Evolutionary conservation across 257 asterid genomes (phyloP), one percentile per base, ranked within the genome.

Genomic region (Plantago ovata): DNA sequence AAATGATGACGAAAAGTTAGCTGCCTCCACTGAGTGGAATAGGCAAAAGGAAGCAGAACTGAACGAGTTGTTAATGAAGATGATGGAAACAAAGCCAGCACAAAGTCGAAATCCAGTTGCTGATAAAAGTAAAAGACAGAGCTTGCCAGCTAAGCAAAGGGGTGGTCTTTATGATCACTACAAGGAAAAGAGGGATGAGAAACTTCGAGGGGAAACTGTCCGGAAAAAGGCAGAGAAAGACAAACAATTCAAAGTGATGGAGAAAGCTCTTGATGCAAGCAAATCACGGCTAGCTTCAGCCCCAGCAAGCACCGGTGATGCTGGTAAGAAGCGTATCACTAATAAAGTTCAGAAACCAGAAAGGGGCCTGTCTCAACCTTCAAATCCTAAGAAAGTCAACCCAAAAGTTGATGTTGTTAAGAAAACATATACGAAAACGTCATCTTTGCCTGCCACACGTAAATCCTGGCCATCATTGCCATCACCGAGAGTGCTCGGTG

Each of bases 31-130:
- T 38, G 95, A 89, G 75, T 93, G 99, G 99, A 77, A 79, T 72
- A 86, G 84, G 28, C 89, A 84, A 72, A 89, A 84, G 76, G 97
- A 93, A 79, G 95, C 90, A 62, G 97, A 93, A 71, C 75, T 89
- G 39, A 80, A 86, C 58, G 94, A 93, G 73, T 71, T 89, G 74
- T 72, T 93, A 53, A 79, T 69, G 73, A 86, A 84, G 80, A 93
- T 93, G 99, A 81, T 81, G 88, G 96, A 93, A 72, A 84, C 92
- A 9, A 89, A 83, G 75, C 90, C 96, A 36, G 80, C 65, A 32
- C 83, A 81, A 65, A 69, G 69, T 67, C 83, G 42, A 56, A 72
- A 56, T 46, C 69, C 40, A 23, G 66, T 65, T 33, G 71, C 87
- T 61, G 78, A 70, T 36, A 65, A 72, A 63, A 69, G 58, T 66